A percentile compares a stretch with the other conserved stretches of the same genome.
Conservation (phyloP, 495 filamentous ascomycete species). For the Talaromyces stipitatus region DNA sequence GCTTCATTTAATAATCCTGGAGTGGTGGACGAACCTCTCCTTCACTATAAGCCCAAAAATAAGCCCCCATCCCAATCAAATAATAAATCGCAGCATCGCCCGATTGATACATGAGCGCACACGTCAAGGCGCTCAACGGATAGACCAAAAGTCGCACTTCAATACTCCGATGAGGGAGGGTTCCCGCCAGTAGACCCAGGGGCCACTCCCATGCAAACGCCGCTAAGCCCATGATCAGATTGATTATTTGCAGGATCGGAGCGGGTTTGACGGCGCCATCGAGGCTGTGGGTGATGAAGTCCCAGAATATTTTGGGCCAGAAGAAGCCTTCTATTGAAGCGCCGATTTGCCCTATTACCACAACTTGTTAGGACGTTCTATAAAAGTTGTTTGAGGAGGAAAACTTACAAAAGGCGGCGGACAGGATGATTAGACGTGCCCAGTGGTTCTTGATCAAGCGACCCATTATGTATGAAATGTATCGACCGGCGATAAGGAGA, state of each 20-base stretch:
- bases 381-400: neutral
- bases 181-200: conserved; percentile 53
- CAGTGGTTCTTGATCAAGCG: conserved; percentile 99
- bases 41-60: conserved; percentile 96
- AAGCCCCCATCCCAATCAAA: conserved; percentile 74
- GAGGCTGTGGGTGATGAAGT: conserved; percentile 88
- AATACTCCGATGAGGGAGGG: conserved; percentile 74
- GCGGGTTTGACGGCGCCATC: conserved; percentile 77
- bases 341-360: conserved; percentile 66
- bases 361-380: neutral
- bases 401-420: conserved; percentile 71
- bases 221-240: conserved; percentile 80
- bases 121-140: conserved; percentile 67
- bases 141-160: conserved; percentile 77
- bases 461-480: conserved; percentile 56
- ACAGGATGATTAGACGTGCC: conserved; percentile 85
- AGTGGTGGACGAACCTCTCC: conserved; percentile 66
- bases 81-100: conserved; percentile 93
- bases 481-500: neutral
- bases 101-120: conserved; percentile 80
- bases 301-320: conserved; percentile 99
- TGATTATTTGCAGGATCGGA: conserved; percentile 88
- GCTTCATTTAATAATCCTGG: conserved; percentile 3
- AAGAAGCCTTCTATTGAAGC: conserved; percentile 83
- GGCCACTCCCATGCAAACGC: conserved; percentile 92